A percentile compares a stretch with the other conserved stretches of the same genome.
Evolutionary conservation across 352 stramenopile genomes (phyloP).

Genomic region (Aphanomyces euteiches): DNA sequence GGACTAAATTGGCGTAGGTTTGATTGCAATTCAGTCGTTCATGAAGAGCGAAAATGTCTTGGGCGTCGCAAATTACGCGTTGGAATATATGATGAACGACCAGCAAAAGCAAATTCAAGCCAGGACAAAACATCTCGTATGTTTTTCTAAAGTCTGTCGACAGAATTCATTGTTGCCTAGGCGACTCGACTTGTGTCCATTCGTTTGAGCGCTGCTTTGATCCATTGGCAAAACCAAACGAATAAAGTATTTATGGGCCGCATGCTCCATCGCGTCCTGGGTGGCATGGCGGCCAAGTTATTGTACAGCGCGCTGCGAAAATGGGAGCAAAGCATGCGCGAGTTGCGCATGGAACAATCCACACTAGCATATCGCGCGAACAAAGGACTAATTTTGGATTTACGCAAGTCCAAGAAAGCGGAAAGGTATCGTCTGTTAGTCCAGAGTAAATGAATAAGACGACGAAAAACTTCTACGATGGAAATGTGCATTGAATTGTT

Average conservation of each 20-base stretch:
- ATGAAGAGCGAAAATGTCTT: conserved; percentile 49
- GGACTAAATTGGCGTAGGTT: neutral
- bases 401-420: conserved; percentile 3
- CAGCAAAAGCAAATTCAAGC: conserved; percentile 50
- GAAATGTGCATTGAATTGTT: too few relatives aligned
- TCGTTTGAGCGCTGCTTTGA: neutral
- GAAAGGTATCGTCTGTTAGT: conserved; percentile 15
- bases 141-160: neutral
- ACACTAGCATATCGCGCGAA: neutral
- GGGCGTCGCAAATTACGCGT: conserved; percentile 53
- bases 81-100: conserved; percentile 53
- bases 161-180: neutral
- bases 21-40: conserved; percentile 41
- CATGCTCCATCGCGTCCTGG: neutral
- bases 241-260: conserved; percentile 5
- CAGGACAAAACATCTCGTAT: conserved; percentile 9
- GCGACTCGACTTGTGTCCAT: neutral
- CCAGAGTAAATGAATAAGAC: conserved; percentile 6
- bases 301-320: neutral
- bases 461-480: neutral
- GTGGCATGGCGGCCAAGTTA: neutral
- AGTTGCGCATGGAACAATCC: conserved; percentile 17
- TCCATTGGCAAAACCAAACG: conserved; percentile 7
- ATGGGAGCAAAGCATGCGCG: neutral
- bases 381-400: conserved; percentile 1